Base-by-base conservation (phyloP, 2,329 filamentous ascomycete genomes). In the Monosporascus sp. region DNA sequence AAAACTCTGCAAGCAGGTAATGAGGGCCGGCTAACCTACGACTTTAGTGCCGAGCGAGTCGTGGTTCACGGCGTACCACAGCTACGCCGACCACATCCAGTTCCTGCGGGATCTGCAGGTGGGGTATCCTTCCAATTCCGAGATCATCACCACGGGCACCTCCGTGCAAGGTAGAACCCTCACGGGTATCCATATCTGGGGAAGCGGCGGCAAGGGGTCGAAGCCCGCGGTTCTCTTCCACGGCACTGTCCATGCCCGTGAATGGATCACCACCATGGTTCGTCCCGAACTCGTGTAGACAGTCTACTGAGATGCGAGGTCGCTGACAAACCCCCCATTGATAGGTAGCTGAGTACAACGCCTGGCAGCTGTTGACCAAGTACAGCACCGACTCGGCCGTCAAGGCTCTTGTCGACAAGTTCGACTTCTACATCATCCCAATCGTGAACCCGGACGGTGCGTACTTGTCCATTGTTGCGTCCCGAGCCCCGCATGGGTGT, bases 401-500 rank as follows among this genome's bases (percentile, higher is more conserved):
- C 17, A 74, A 71, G 41, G 63, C 67, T 8, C 77, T 78, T 62
- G 72, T 84, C 46, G 73, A 84, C 65, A 77, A 73, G 44, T 84
- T 80, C 60, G 80, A 84, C 65, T 84, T 80, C 62, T 83, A 80
- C 64, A 78, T 85, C 59, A 68, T 81, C 53, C 78, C 78, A 2
- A 71, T 80, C 50, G 76, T 79, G 37, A 81, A 81, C 60, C 77
- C 78, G 3, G 78, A 80, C 56, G 77, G 73, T 76, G 57, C 56
- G 68, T 46, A n/a, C 7, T 27, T 4, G 5, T 14, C 1, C 3
- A 31, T 3, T 26, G 14, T 14, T 16, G 38, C 17, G 31, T n/a
- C 9, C 7, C 7, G 26, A 37, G 14, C 24, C 16, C 20, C 27
- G 35, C 9, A 5, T 35, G 31, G 31, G 31, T 14, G 31, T 14